Conservation (phyloP, 2,329 filamentous ascomycete genomes). For the Colletotrichum phormii region DNA sequence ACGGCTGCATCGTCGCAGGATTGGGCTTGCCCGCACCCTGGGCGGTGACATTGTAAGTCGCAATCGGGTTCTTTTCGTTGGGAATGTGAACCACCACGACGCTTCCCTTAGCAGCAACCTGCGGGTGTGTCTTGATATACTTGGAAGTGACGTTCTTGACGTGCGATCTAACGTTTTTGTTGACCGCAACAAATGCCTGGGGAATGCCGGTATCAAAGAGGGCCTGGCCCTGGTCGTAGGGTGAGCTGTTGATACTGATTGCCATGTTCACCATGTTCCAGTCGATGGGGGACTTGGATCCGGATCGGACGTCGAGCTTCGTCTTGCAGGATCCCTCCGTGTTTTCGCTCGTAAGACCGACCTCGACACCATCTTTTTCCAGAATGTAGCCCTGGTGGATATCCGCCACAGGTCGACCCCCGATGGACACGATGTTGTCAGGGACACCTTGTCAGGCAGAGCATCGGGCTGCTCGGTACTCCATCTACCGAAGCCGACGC, state of each 20-base stretch:
- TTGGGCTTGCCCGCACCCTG: background rate
- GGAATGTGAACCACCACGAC: slow-evolving; percentile 4
- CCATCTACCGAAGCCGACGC: slow-evolving; percentile 18
- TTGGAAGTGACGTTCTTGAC: background rate
- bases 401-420: background rate
- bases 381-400: slow-evolving; percentile 20
- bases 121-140: background rate
- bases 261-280: slow-evolving; percentile 24
- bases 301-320: slow-evolving; percentile 5
- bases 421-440: background rate
- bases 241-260: slow-evolving; percentile 1
- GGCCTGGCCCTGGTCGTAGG: slow-evolving; percentile 1
- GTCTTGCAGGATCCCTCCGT: background rate
- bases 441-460: background rate
- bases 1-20: background rate
- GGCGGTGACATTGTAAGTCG: slow-evolving; percentile 2
- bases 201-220: slow-evolving; percentile 17
- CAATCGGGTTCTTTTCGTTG: slow-evolving; percentile 10
- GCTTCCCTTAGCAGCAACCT: background rate
- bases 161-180: background rate
- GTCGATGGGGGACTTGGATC: background rate
- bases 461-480: background rate
- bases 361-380: background rate
- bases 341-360: slow-evolving; percentile 1
- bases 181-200: background rate